Evolutionary conservation across 257 asterid species (phyloP), one percentile per base, ranked within the genome.

Genomic region (Leptodermis oblonga): DNA sequence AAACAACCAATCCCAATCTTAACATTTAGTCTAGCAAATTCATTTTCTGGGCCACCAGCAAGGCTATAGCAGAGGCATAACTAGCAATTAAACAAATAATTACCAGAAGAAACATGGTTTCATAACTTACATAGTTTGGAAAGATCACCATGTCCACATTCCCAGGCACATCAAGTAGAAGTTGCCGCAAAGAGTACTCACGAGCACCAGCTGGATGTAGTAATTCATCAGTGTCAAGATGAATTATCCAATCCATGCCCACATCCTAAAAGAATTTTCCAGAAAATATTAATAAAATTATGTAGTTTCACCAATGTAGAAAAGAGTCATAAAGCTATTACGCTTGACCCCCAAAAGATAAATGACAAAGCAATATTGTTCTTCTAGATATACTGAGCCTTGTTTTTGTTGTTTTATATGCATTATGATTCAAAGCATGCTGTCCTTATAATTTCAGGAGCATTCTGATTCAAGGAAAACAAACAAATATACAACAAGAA

Each of bases 91-190:
- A 36, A 25, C 23, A 42, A n/a, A 69, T 14, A 5, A 56, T 33
- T 10, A 1, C 17, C 20, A n/a, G 42, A 26, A 33, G 6, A 70
- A 2, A 52, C 43, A 18, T 62, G 36, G 46, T 22, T 36, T 67
- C 54, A 70, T 56, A 62, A 71, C 99, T 84, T 80, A 90, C 99
- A 75, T 93, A 93, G 78, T 93, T 93, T 75, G 99, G 97, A 83
- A 93, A 93, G 76, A 93, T 68, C 79, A 93, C 96, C 97, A 90
- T 93, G 89, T 93, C 97, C 74, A 93, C 95, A 64, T 87, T 86
- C 62, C 68, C 65, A 74, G 99, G 99, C 67, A 90, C 94, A 48
- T 87, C 97, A 73, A 74, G 86, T 73, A 93, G 79, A 88, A 93
- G 72, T 66, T 82, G 95, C 83, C 97, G 81, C 90, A 93, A 81